Conservation (phyloP, 257 asterid species). For the Datura wrightii region DNA sequence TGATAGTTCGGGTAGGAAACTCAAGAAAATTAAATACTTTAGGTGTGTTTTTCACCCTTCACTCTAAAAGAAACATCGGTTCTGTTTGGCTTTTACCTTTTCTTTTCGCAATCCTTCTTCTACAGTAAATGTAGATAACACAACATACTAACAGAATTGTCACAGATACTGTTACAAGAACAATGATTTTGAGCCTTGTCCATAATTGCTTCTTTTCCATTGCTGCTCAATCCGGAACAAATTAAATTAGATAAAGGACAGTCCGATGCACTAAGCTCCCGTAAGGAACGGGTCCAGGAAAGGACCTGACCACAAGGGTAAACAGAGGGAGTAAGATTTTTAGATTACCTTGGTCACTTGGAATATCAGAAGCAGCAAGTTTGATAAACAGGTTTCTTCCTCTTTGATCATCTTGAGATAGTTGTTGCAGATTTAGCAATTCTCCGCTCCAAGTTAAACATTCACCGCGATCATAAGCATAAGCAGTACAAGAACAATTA, state of each 20-base stretch:
- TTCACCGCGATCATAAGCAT: not conserved
- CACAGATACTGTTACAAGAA: not conserved
- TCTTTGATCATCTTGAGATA: not conserved
- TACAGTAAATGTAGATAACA: not conserved
- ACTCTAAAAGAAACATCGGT: no score
- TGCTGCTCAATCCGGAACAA: not conserved
- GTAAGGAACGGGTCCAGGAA: no score
- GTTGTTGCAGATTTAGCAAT: not conserved
- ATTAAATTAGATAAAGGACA: no score
- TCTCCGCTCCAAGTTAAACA: not conserved
- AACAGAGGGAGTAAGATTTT: no score
- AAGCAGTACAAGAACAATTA: not conserved
- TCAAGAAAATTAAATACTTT: no score
- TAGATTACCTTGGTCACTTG: not conserved
- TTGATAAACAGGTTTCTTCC: not conserved
- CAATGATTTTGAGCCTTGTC: not conserved
- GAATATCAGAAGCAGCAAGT: constrained; percentile 1
- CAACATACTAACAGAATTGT: not conserved
- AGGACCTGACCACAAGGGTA: no score
- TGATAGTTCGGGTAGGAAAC: no score
- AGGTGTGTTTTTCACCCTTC: no score
- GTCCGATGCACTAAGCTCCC: no score
- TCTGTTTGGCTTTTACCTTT: not conserved
- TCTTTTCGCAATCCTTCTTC: not conserved
- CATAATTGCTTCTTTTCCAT: not conserved